Base-by-base conservation (phyloP, 2,329 filamentous ascomycete species). In the Aspergillus felis region DNA sequence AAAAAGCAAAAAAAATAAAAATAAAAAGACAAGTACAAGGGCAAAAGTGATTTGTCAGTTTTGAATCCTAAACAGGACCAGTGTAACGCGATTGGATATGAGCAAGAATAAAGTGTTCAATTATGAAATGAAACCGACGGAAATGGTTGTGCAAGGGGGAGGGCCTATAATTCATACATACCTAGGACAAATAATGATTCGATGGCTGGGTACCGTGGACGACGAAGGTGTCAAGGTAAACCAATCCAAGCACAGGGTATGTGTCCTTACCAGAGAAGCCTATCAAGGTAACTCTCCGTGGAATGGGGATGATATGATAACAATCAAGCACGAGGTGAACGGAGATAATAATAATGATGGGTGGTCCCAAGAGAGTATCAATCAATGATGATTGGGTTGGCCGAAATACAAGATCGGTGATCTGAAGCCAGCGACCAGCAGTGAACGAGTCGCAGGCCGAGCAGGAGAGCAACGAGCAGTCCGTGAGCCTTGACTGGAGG, bases 171-270 rank as follows among this genome's bases (percentile, higher is more conserved):
- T 55, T 56, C 53, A 38, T 38, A 63, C 64, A 55, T 64, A 66
- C 65, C 65, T 64, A 54, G 55, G 59, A 66, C 55, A 61, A 61
- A 51, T 64, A 61, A 51, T 64, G 64, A 66, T 66, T 66, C 61
- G 65, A 61, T 55, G 54, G 53, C 56, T 55, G 3, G 8, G 20
- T 44, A 64, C 57, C 55, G 61, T 63, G 61, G 61, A 57, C 51
- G 54, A 50, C 47, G 53, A 62, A 32, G 42, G 49, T 47, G 55
- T 41, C 32, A 42, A 51, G 38, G 46, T 28, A 50, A 55, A 64
- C 56, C 57, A 56, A 48, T 38, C 14, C 32, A 38, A 38, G 5
- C 14, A 3, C 32, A 38, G 14, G 7, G 32, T 38, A 38, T n/a
- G 32, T 6, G 29, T 32, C 29, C 29, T 32, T 14, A 32, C 29